Conservation (phyloP, 345 rosid species). For the Brassica juncea region DNA sequence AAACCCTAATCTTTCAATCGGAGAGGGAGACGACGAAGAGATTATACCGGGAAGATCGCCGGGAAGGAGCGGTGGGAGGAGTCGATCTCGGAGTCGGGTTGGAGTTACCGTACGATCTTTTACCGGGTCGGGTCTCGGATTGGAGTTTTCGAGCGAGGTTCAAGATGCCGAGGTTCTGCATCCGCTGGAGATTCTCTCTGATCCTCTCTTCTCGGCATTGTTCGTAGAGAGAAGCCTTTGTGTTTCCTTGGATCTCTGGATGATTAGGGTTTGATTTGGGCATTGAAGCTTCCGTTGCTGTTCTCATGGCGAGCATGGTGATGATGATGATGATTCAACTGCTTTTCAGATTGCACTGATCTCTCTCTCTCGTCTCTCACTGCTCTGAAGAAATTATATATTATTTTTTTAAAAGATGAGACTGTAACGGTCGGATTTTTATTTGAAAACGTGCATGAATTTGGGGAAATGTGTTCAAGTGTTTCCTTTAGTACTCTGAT, state of each 20-base stretch:
- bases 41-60: constrained; percentile 78
- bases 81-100: constrained; percentile 22
- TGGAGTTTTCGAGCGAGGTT: constrained; percentile 65
- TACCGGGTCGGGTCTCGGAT: constrained; percentile 38
- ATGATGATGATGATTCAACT: background rate
- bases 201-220: constrained; percentile 75
- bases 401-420: background rate
- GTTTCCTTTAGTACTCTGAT: background rate
- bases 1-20: constrained; percentile 4
- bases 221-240: constrained; percentile 54
- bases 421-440: constrained; percentile 35
- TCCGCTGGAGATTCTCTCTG: constrained; percentile 66
- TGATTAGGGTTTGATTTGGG: background rate
- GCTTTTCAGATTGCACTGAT: background rate
- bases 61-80: constrained; percentile 41
- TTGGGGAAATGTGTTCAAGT: constrained; percentile 7
- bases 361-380: background rate
- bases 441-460: constrained; percentile 17
- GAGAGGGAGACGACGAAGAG: background rate
- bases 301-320: constrained; percentile 25
- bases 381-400: background rate
- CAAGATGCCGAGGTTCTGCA: constrained; percentile 71
- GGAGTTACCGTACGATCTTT: constrained; percentile 31
- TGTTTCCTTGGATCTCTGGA: constrained; percentile 10
- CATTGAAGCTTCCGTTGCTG: background rate